Evolutionary conservation across 257 asterid genomes (phyloP).

Genomic region (Solanum etuberosum): DNA sequence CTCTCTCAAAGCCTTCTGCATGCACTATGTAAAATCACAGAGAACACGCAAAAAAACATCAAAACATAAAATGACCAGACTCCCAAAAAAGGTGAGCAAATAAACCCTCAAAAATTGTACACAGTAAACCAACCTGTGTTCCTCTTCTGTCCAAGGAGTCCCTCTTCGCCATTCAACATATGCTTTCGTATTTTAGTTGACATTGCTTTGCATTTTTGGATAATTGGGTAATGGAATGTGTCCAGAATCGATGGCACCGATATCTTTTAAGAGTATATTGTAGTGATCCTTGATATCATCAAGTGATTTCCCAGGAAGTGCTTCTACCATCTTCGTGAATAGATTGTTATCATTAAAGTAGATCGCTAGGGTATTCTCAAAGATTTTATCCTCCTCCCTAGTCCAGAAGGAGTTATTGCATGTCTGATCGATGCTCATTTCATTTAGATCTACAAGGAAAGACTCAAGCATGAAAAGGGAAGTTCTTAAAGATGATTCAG

Average conservation of each 20-base stretch:
- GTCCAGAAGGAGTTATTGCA: background rate
- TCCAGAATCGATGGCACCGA: background rate
- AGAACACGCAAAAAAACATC: background rate
- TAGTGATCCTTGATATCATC: background rate
- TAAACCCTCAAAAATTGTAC: too few species aligned
- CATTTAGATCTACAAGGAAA: background rate
- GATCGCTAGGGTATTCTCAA: background rate
- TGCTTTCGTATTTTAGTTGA: background rate
- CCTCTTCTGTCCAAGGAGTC: background rate
- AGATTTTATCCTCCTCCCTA: background rate
- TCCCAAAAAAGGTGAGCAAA: background rate
- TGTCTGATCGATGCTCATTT: background rate
- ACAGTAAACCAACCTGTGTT: background rate
- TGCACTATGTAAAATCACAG: background rate
- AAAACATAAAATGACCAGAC: background rate
- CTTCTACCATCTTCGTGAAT: background rate
- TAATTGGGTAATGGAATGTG: background rate
- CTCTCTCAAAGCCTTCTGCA: background rate
- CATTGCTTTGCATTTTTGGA: background rate
- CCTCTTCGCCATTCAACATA: background rate
- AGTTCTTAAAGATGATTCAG: background rate
- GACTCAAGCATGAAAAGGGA: background rate
- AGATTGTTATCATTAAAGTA: background rate
- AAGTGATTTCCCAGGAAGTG: background rate
- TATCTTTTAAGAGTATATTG: background rate